phyloP scores from a whole-genome alignment of 2,329 filamentous ascomycete species.

The Cordyceps tenuipes region DNA sequence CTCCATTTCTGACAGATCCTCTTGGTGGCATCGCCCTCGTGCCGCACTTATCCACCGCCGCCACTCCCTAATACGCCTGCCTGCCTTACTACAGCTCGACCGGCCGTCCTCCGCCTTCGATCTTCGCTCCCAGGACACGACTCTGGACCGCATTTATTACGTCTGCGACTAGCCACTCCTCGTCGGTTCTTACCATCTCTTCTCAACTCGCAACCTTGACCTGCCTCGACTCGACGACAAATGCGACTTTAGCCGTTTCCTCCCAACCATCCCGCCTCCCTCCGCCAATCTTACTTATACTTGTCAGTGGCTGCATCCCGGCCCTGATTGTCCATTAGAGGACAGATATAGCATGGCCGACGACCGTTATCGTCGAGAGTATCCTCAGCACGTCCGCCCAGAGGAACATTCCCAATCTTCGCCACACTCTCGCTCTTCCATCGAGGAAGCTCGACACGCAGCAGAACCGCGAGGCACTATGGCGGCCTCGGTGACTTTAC shows the following conservation, averaged over 20 bases:
- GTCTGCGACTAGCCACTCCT: not conserved
- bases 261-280: not conserved
- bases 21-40: not conserved
- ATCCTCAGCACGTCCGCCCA: constrained; percentile 26
- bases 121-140: not conserved
- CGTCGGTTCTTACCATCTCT: constrained; percentile 10
- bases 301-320: constrained; percentile 18
- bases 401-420: constrained; percentile 36
- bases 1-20: not conserved
- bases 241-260: constrained; percentile 14
- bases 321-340: constrained; percentile 9
- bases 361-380: constrained; percentile 30
- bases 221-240: constrained; percentile 3
- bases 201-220: constrained; percentile 15
- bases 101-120: constrained; percentile 1
- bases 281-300: constrained; percentile 12
- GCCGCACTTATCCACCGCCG: not conserved
- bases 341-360: constrained; percentile 30
- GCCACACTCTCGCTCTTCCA: constrained; percentile 29
- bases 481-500: constrained; percentile 38
- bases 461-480: constrained; percentile 27
- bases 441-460: constrained; percentile 29
- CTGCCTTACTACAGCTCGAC: not conserved
- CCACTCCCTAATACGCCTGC: constrained; percentile 2
- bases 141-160: not conserved